phyloP scores from a whole-genome alignment of 371 early-diverging fungal genomes.

The Mucor indicus region DNA sequence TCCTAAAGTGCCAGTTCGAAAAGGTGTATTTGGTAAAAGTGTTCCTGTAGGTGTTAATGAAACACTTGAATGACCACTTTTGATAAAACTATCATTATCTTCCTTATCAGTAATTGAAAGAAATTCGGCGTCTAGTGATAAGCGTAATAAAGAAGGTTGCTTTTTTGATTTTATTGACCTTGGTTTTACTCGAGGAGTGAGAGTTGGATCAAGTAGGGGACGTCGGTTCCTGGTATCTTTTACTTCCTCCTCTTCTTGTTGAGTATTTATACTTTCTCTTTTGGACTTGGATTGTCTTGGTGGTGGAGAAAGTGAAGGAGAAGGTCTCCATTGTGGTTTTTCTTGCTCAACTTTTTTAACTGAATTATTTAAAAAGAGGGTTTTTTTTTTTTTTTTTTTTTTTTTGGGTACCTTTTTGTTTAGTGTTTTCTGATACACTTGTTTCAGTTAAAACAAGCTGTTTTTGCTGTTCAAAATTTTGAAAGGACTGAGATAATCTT shows the following conservation, averaged over 20 bases:
- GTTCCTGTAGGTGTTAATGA: neutral
- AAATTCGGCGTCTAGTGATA: conserved; percentile 38
- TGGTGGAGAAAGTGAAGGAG: conserved; percentile 22
- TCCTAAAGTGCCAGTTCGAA: conserved; percentile 22
- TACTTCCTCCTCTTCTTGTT: neutral
- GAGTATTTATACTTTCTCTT: conserved; percentile 6
- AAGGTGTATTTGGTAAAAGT: conserved; percentile 1
- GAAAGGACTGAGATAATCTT: conserved; percentile 14
- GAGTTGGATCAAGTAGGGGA: conserved; percentile 8
- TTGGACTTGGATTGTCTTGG: conserved; percentile 19
- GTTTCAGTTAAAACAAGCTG: neutral
- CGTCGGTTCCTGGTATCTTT: no score
- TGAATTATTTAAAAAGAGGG: neutral
- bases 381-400: neutral
- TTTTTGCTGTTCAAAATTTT: neutral
- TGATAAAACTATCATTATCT: conserved; percentile 8
- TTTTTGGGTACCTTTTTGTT: neutral
- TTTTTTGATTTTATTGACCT: conserved; percentile 10
- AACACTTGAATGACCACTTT: conserved; percentile 5
- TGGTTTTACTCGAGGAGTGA: conserved; percentile 10
- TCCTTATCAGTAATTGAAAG: conserved; percentile 5
- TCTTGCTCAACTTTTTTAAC: neutral
- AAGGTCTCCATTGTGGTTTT: conserved; percentile 1
- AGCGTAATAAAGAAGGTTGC: conserved; percentile 22
- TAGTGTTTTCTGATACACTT: neutral